phyloP scores from a whole-genome alignment of 768 basidiomycete species.

The Boletus rubescentipes region DNA sequence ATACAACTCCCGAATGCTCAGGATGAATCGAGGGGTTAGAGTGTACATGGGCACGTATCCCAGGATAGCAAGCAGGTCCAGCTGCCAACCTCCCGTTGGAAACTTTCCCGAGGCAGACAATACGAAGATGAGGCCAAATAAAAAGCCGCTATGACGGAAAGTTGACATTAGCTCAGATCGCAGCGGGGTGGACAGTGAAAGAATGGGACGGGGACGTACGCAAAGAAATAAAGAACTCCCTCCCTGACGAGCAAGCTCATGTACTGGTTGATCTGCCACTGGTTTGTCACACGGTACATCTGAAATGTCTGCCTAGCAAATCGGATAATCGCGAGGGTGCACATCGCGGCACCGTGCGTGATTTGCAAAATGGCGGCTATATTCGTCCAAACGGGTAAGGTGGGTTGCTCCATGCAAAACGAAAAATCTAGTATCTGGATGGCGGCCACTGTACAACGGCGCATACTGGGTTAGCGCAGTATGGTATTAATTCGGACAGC shows the following conservation, averaged over 20 bases:
- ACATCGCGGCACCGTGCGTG: background rate
- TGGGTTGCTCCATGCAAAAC: too few relatives aligned
- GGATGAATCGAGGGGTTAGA: background rate
- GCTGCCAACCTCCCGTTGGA: background rate
- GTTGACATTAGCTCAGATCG: background rate
- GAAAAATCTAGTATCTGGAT: too few relatives aligned
- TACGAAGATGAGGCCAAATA: background rate
- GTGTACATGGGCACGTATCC: background rate
- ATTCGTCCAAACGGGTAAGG: background rate
- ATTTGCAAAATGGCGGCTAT: background rate
- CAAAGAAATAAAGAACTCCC: background rate
- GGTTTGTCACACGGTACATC: background rate
- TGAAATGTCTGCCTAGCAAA: background rate
- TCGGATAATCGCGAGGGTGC: background rate
- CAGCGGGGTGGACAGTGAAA: too few relatives aligned
- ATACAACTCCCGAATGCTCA: background rate
- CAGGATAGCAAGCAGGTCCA: background rate
- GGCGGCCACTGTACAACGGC: too few relatives aligned
- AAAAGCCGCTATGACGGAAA: background rate
- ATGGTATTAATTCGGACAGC: too few relatives aligned
- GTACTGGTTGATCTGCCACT: background rate
- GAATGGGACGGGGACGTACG: background rate
- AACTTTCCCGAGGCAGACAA: background rate
- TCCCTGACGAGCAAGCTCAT: background rate
- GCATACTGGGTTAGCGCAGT: too few relatives aligned